Evolutionary conservation across 2,329 filamentous ascomycete genomes (phyloP).

Genomic region (Neonectria sp.): DNA sequence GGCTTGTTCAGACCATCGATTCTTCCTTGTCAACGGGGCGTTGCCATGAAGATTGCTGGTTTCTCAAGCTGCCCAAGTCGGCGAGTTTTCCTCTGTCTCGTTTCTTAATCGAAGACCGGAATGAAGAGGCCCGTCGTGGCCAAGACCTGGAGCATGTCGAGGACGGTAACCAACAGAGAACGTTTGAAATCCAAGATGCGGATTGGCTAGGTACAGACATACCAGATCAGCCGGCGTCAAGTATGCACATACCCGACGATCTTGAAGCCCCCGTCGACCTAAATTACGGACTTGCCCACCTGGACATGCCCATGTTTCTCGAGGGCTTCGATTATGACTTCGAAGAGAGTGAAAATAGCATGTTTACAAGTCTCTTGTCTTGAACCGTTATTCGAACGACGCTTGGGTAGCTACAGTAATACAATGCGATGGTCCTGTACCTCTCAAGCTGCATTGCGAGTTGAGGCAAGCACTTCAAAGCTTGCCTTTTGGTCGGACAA

Average conservation of each 20-base stretch:
- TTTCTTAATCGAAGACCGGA: neutral
- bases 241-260: neutral
- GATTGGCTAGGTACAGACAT: neutral
- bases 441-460: neutral
- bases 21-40: conserved; percentile 26
- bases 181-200: neutral
- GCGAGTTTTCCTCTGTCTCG: neutral
- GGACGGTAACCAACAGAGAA: neutral
- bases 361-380: neutral
- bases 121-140: neutral
- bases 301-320: conserved; percentile 1
- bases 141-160: neutral
- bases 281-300: neutral
- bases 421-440: too few species aligned
- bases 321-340: neutral
- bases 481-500: neutral
- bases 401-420: too few species aligned
- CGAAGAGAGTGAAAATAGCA: neutral
- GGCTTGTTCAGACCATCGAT: conserved; percentile 30
- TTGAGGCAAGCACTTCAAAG: neutral
- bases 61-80: neutral
- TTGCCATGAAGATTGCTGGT: conserved; percentile 20
- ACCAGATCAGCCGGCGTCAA: neutral
- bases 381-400: too few species aligned
- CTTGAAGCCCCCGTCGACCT: neutral